These are phyloP conservation scores for Komagataella ulmi DNA, from an alignment of 805 yeast genomes.

Conservation along the genomic window DNA sequence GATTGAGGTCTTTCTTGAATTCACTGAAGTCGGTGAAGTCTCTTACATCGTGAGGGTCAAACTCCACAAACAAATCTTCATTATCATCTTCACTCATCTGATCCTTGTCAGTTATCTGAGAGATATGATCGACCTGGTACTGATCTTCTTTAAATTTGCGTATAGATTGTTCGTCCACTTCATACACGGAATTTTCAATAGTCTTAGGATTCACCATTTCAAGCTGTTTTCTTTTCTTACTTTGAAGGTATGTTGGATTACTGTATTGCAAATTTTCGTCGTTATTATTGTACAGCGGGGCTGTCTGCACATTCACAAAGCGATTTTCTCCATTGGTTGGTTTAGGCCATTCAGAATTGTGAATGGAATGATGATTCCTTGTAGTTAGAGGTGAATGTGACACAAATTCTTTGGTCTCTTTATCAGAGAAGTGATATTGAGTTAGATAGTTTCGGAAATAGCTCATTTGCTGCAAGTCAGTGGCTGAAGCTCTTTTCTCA, in stretches of 20 bases:
- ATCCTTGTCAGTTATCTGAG: not conserved
- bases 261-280: not conserved
- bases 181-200: not conserved
- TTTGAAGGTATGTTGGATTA: not conserved
- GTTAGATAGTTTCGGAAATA: constrained; percentile 30
- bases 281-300: not conserved
- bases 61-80: not conserved
- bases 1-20: not conserved
- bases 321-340: not conserved
- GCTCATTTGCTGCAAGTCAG: constrained; percentile 30
- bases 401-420: not conserved
- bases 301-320: not conserved
- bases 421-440: not conserved
- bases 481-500: constrained; percentile 38
- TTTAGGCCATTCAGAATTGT: not conserved
- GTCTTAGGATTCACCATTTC: not conserved
- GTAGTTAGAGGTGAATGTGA: not conserved
- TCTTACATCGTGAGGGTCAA: not conserved
- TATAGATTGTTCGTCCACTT: not conserved
- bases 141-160: not conserved
- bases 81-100: not conserved
- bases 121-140: not conserved
- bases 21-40: not conserved
- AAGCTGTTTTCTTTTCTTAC: not conserved
- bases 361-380: not conserved